These are phyloP conservation scores for Bjerkandera adusta DNA, from an alignment of 1,284 basidiomycete genomes.

Conservation along the genomic window DNA sequence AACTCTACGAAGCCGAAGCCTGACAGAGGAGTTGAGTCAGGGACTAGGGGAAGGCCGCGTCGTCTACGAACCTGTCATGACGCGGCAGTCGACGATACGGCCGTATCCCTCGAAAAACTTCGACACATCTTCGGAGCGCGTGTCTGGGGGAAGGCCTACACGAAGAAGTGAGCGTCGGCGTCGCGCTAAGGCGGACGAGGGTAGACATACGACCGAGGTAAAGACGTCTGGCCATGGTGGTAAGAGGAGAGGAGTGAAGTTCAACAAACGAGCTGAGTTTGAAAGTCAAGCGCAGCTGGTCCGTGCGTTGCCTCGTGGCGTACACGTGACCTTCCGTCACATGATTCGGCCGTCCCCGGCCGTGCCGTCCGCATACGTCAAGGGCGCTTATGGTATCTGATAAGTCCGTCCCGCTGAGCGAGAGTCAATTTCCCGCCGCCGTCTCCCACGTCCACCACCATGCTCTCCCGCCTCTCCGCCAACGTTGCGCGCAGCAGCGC, in stretches of 20 bases:
- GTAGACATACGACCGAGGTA: slow-evolving; percentile 74
- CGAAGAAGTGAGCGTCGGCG: not conserved
- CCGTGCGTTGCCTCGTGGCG: slow-evolving; percentile 26
- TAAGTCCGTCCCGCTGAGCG: slow-evolving; percentile 18
- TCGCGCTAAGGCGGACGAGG: slow-evolving; percentile 7
- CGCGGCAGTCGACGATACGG: slow-evolving; percentile 84
- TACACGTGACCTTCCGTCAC: slow-evolving; percentile 6
- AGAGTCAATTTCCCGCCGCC: slow-evolving; percentile 13
- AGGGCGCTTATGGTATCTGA: slow-evolving; percentile 26
- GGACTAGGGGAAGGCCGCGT: not conserved
- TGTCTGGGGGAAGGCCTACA: slow-evolving; percentile 74
- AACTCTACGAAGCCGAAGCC: slow-evolving; percentile 96
- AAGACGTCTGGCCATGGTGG: slow-evolving; percentile 76
- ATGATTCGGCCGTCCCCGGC: slow-evolving; percentile 3
- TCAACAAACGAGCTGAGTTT: slow-evolving; percentile 16
- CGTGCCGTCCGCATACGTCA: slow-evolving; percentile 3
- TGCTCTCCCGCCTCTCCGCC: slow-evolving; percentile 56
- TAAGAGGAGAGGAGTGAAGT: slow-evolving; percentile 32
- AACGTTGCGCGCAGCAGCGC: slow-evolving; percentile 36
- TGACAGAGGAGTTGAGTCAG: slow-evolving; percentile 23
- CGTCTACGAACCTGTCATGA: slow-evolving; percentile 80
- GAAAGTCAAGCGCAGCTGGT: slow-evolving; percentile 24
- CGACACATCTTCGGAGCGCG: slow-evolving; percentile 74
- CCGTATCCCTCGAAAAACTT: slow-evolving; percentile 89
- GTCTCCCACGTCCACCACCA: slow-evolving; percentile 45